These are phyloP conservation scores for Trichoderma sp. DNA, from an alignment of 2,329 filamentous ascomycete species.

Conservation along the genomic window DNA sequence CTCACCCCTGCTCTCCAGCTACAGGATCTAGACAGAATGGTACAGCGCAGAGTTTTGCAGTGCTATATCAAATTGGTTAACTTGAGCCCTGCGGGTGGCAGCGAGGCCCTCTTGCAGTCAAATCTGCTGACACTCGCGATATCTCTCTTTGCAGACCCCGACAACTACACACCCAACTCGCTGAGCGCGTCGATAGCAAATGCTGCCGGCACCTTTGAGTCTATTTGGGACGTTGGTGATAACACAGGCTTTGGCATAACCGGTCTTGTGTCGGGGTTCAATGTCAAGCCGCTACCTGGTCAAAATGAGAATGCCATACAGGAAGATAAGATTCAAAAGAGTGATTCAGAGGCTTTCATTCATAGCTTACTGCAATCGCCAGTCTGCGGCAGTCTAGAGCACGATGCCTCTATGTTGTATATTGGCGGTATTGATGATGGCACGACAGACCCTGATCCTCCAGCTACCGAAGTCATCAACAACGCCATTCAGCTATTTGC, in stretches of 20 bases:
- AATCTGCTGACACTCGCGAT: constrained; percentile 88
- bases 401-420: constrained; percentile 84
- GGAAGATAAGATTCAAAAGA: constrained; percentile 45
- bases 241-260: constrained; percentile 94
- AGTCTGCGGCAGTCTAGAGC: constrained; percentile 79
- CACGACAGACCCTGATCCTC: constrained; percentile 64
- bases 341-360: constrained; percentile 63
- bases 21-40: constrained; percentile 88
- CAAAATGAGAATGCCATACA: constrained; percentile 56
- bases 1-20: constrained; percentile 83
- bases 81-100: constrained; percentile 78
- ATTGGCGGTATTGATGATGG: constrained; percentile 48
- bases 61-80: constrained; percentile 92
- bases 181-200: constrained; percentile 89
- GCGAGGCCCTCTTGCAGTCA: constrained; percentile 83
- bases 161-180: constrained; percentile 80
- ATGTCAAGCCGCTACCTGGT: constrained; percentile 67
- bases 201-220: constrained; percentile 85
- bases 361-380: constrained; percentile 64
- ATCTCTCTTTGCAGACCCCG: constrained; percentile 88
- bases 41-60: constrained; percentile 86
- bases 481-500: constrained; percentile 91
- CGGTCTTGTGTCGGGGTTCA: constrained; percentile 75
- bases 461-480: constrained; percentile 91
- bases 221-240: constrained; percentile 90